Conservation (phyloP, 345 rosid genomes). For the Lenwebbia sp. region DNA sequence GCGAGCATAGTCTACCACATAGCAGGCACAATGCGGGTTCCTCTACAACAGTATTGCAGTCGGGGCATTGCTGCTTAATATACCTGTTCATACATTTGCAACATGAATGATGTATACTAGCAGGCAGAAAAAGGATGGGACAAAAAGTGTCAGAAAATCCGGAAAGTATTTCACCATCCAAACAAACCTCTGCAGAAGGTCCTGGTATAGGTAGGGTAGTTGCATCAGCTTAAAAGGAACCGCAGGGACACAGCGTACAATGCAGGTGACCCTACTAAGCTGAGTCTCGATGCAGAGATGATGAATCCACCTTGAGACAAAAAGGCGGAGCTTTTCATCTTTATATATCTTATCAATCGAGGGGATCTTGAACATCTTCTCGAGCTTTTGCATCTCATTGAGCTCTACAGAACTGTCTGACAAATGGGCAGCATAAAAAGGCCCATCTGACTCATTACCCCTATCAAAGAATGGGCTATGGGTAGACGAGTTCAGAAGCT, state of each 20-base stretch:
- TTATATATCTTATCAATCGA: conserved; percentile 38
- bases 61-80: conserved; percentile 55
- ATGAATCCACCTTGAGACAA: conserved; percentile 47
- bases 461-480: conserved; percentile 37
- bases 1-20: conserved; percentile 86
- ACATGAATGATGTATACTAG: not conserved
- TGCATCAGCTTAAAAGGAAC: conserved; percentile 80
- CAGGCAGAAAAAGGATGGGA: not conserved
- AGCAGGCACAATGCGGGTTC: conserved; percentile 85
- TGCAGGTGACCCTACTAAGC: conserved; percentile 12
- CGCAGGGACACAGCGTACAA: conserved; percentile 41
- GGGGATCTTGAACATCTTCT: conserved; percentile 75
- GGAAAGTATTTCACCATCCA: not conserved
- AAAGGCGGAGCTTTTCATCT: conserved; percentile 35
- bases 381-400: conserved; percentile 47
- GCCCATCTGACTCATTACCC: conserved; percentile 18
- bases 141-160: not conserved
- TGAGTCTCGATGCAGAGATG: conserved; percentile 47
- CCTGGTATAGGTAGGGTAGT: conserved; percentile 76
- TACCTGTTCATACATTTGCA: conserved; percentile 31
- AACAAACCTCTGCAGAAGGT: conserved; percentile 70
- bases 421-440: conserved; percentile 25
- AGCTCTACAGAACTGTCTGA: conserved; percentile 37
- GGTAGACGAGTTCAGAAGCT: conserved; percentile 42
- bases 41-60: conserved; percentile 36